Base-by-base conservation (phyloP, 805 yeast species). In the Clavispora fructus region DNA sequence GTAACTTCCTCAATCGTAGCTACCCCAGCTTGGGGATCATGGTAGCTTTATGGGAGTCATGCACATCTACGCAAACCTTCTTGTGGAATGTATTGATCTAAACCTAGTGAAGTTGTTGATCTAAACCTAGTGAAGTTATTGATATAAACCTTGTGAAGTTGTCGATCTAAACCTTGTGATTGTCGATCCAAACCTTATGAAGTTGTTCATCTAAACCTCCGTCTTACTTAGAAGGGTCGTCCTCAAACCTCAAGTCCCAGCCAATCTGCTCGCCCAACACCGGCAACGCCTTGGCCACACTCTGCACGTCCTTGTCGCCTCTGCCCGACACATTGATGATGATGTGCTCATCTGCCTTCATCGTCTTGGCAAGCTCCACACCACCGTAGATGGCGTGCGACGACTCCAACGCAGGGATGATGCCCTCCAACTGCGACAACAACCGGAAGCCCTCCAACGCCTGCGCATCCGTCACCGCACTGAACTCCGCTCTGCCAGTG, bases 231-330 rank as follows among this genome's bases (percentile, higher is more conserved):
- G 72, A 56, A 33, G 76, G 75, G 52, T 71, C 75, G 30, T 63
- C 69, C 60, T 86, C 87, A 57, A 94, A 94, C 68, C 99, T 81
- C 64, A 94, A 76, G 65, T 92, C 97, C 99, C 99, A 94, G 60
- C 85, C 94, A 61, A 94, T 92, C 67, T 82, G 63, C 41, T 94
- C 95, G 38, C 99, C 99, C 46, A 89, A 73, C 53, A 71, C 79
- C 40, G 99, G 99, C 63, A 94, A 77, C 44, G 84, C 81, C 67
- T 94, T 97, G 40, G 99, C 99, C 45, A 94, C 97, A 65, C 91
- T 87, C 70, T 90, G 97, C 35, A 94, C 99, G 67, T 94, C 99
- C 74, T 94, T 94, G 67, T 94, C 99, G 71, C 99, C 99, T 77
- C 99, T 87, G 60, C 99, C 99, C 43, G 97, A 89, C 47, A 94